Evolutionary conservation across 306 rosid species (phyloP).

Genomic region (Vigna mungo): DNA sequence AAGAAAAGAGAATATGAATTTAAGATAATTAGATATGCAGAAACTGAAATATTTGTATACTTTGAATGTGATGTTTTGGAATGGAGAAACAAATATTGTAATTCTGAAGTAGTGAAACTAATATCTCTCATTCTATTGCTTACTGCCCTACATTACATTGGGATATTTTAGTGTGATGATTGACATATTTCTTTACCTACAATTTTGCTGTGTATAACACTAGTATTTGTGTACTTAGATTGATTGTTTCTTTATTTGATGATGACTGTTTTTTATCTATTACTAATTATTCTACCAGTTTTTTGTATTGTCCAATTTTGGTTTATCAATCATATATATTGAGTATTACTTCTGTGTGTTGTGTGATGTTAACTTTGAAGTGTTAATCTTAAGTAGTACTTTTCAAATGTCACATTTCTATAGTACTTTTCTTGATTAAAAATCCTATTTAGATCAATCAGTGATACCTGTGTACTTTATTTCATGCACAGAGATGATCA

Average conservation of each 20-base stretch:
- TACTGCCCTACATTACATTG: constrained; percentile 9
- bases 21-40: constrained; percentile 23
- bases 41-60: constrained; percentile 25
- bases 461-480: constrained; percentile 39
- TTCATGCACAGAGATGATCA: constrained; percentile 84
- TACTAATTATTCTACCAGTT: constrained; percentile 11
- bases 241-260: constrained; percentile 28
- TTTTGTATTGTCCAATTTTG: constrained; percentile 33
- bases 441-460: constrained; percentile 38
- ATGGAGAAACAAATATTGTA: constrained; percentile 24
- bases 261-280: constrained; percentile 20
- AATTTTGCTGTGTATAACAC: constrained; percentile 10
- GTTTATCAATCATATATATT: constrained; percentile 31
- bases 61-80: constrained; percentile 41
- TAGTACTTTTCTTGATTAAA: constrained; percentile 28
- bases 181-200: constrained; percentile 32
- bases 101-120: constrained; percentile 33
- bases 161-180: constrained; percentile 28
- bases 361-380: constrained; percentile 10
- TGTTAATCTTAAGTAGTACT: constrained; percentile 7
- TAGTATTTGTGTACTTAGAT: constrained; percentile 11
- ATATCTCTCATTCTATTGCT: constrained; percentile 23
- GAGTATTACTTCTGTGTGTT: constrained; percentile 7
- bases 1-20: background rate
- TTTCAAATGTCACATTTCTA: constrained; percentile 20